Evolutionary conservation across 345 rosid genomes (phyloP).

Genomic region (Kandelia obovata): DNA sequence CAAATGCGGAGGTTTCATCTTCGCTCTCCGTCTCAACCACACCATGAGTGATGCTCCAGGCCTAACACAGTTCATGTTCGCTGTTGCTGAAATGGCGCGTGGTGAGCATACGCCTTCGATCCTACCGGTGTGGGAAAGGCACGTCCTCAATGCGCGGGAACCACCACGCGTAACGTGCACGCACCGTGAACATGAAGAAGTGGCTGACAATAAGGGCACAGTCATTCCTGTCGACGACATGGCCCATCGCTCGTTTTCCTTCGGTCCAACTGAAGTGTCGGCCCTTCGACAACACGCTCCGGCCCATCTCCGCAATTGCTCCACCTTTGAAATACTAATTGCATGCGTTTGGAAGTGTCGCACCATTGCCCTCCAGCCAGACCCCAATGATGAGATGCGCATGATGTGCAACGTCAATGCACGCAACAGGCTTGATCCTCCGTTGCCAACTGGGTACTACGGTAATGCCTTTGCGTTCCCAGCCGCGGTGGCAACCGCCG

Average conservation of each 20-base stretch:
- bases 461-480: constrained; percentile 17
- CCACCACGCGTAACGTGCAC: constrained; percentile 6
- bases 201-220: constrained; percentile 7
- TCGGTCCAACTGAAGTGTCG: constrained; percentile 8
- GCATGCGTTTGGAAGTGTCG: constrained; percentile 28
- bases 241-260: constrained; percentile 16
- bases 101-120: neutral
- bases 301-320: neutral
- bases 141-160: constrained; percentile 8
- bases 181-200: constrained; percentile 13
- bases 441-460: constrained; percentile 14
- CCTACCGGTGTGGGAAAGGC: constrained; percentile 1
- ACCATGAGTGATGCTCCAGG: neutral
- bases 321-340: constrained; percentile 12
- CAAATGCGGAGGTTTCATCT: constrained; percentile 15
- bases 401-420: constrained; percentile 5
- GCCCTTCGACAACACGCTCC: neutral
- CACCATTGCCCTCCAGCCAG: constrained; percentile 7
- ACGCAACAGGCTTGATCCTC: constrained; percentile 9
- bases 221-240: neutral
- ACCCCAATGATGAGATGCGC: constrained; percentile 15
- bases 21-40: constrained; percentile 8
- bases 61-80: neutral
- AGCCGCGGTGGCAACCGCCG: constrained; percentile 16
- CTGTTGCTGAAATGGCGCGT: neutral